phyloP scores from a whole-genome alignment of 352 stramenopile genomes.

The Blastocystis sp. region DNA sequence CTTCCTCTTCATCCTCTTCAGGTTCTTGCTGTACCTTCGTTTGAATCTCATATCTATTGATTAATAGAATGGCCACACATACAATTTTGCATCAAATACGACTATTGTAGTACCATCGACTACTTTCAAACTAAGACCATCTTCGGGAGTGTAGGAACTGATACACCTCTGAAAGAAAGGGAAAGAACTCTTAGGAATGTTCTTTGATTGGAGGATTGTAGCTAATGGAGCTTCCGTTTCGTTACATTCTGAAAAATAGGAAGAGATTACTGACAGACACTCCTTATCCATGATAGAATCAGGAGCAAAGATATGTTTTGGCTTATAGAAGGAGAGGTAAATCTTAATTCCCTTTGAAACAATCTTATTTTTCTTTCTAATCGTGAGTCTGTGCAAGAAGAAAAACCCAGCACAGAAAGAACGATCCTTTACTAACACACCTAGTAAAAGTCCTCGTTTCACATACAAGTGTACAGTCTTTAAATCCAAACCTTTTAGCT shows the following conservation, averaged over 20 bases:
- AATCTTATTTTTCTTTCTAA: neutral
- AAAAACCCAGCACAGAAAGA: neutral
- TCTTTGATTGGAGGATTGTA: neutral
- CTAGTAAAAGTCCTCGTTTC: neutral
- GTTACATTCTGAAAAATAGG: neutral
- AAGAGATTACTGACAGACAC: neutral
- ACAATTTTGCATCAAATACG: neutral
- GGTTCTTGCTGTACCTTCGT: neutral
- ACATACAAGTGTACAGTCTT: conserved; percentile 46
- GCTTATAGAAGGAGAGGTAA: conserved; percentile 4
- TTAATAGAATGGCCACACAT: too few relatives aligned
- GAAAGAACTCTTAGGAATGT: neutral
- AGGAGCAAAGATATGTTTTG: neutral
- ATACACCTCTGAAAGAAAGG: neutral
- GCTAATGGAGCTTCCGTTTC: neutral
- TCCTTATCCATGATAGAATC: neutral
- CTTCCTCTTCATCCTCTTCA: neutral
- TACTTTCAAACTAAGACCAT: neutral
- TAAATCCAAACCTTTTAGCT: neutral
- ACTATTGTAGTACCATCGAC: neutral
- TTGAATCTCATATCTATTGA: neutral
- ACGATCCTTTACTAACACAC: conserved; percentile 22
- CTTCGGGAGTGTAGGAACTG: neutral
- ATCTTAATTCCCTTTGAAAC: neutral
- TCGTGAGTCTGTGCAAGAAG: neutral